Evolutionary conservation across 1,139 yeast genomes (phyloP).

Genomic region (Candida glucosophila): DNA sequence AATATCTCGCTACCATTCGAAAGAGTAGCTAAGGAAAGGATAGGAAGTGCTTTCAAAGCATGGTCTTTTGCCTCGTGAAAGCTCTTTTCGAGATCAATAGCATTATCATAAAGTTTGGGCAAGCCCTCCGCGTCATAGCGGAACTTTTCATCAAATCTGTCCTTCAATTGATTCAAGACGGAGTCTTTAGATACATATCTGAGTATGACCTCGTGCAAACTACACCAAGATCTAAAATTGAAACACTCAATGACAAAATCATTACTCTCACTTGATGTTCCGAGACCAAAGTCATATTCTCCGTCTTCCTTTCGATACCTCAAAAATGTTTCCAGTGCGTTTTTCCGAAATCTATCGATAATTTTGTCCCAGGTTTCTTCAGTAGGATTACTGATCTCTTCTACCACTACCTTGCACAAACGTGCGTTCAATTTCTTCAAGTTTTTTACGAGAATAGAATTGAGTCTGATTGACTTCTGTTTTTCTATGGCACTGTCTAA

Average conservation of each 20-base stretch:
- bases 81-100: conserved; percentile 60
- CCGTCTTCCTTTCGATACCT: conserved; percentile 13
- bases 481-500: conserved; percentile 19
- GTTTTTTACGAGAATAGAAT: conserved; percentile 23
- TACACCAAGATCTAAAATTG: conserved; percentile 54
- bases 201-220: conserved; percentile 49
- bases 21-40: conserved; percentile 49
- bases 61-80: conserved; percentile 51
- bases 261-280: conserved; percentile 40
- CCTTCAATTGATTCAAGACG: conserved; percentile 49
- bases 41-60: conserved; percentile 52
- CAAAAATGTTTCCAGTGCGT: conserved; percentile 27
- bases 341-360: conserved; percentile 40
- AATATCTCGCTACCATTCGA: conserved; percentile 45
- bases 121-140: conserved; percentile 76
- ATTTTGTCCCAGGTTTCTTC: conserved; percentile 57
- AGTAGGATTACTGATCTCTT: conserved; percentile 35
- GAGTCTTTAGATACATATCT: conserved; percentile 55
- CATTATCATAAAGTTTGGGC: conserved; percentile 75
- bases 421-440: conserved; percentile 30
- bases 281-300: conserved; percentile 56
- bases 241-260: conserved; percentile 32
- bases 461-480: conserved; percentile 41
- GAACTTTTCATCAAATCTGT: conserved; percentile 72
- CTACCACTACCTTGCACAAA: conserved; percentile 32